Evolutionary conservation across 495 filamentous ascomycete species (phyloP).

Genomic region (Cudoniella acicularis): DNA sequence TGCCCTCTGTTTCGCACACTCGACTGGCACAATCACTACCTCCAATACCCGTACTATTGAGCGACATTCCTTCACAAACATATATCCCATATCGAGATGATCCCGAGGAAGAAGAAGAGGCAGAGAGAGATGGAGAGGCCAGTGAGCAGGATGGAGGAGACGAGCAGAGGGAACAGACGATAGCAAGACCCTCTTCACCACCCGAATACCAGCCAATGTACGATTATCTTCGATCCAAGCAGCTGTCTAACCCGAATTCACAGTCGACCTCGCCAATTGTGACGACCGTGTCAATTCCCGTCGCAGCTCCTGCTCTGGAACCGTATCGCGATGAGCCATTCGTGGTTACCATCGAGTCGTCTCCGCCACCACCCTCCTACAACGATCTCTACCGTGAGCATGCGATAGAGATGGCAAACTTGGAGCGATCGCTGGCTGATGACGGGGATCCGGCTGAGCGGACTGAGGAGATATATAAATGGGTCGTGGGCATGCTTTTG

Average conservation of each 20-base stretch:
- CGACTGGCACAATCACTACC: slow-evolving; percentile 17
- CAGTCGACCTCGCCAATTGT: not conserved
- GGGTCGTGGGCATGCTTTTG: slow-evolving; percentile 23
- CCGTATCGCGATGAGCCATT: slow-evolving; percentile 21
- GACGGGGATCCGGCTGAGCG: slow-evolving; percentile 13
- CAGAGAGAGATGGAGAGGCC: not conserved
- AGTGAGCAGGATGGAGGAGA: not conserved
- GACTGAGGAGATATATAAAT: slow-evolving; percentile 23
- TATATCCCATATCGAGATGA: slow-evolving; percentile 19
- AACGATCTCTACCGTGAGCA: slow-evolving; percentile 9
- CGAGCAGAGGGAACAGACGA: not conserved
- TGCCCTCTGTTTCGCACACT: slow-evolving; percentile 4
- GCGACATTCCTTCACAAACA: not conserved
- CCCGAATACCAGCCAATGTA: slow-evolving; percentile 24
- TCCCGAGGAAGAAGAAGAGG: slow-evolving; percentile 3
- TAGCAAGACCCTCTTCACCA: not conserved
- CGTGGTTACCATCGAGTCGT: slow-evolving; percentile 11
- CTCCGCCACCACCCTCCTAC: slow-evolving; percentile 17
- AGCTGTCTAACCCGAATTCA: not conserved
- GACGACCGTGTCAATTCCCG: not conserved
- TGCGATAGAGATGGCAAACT: slow-evolving; percentile 10
- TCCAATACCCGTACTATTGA: slow-evolving; percentile 5
- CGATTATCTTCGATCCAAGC: slow-evolving; percentile 22
- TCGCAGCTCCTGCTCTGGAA: not conserved
- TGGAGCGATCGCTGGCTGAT: slow-evolving; percentile 4